Conservation (phyloP, 208 protist genomes). For the Acanthamoeba healyi region DNA sequence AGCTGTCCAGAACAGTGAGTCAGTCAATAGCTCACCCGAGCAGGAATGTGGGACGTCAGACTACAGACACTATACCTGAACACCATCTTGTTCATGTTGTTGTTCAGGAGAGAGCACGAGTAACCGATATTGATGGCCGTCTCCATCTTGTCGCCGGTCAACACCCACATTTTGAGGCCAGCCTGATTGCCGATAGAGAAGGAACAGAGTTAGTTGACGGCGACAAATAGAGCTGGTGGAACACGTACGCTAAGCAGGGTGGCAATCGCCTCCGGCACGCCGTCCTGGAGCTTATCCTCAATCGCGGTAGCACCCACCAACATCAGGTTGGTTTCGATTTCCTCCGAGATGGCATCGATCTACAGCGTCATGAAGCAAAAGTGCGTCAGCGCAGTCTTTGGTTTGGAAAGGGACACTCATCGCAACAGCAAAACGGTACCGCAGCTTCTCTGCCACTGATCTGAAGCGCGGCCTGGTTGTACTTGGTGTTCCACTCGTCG, state of each 20-base stretch:
- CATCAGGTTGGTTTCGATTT: conserved; percentile 93
- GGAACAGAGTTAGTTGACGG: not conserved
- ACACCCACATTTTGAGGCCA: conserved; percentile 97
- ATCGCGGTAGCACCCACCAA: conserved; percentile 96
- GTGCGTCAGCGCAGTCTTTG: too few relatives aligned
- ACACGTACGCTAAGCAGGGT: conserved; percentile 49
- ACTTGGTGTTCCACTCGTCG: conserved; percentile 70
- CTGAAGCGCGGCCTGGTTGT: conserved; percentile 64
- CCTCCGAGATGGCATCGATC: conserved; percentile 76
- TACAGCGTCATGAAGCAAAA: not conserved
- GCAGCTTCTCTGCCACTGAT: conserved; percentile 65
- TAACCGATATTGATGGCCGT: conserved; percentile 93
- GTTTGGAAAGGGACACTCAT: not conserved
- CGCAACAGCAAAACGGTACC: not conserved
- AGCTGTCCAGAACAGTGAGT: not conserved
- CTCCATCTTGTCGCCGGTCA: conserved; percentile 98
- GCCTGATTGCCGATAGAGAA: conserved; percentile 91
- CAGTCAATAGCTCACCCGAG: not conserved
- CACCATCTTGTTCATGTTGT: conserved; percentile 60
- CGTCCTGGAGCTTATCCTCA: conserved; percentile 97
- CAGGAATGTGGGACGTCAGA: not conserved
- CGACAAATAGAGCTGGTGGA: not conserved
- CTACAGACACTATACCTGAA: not conserved
- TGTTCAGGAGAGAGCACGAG: conserved; percentile 79
- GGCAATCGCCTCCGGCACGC: conserved; percentile 91